Evolutionary conservation across 176 grass and related monocot species (phyloP).

Genomic region (Eleusine indica): DNA sequence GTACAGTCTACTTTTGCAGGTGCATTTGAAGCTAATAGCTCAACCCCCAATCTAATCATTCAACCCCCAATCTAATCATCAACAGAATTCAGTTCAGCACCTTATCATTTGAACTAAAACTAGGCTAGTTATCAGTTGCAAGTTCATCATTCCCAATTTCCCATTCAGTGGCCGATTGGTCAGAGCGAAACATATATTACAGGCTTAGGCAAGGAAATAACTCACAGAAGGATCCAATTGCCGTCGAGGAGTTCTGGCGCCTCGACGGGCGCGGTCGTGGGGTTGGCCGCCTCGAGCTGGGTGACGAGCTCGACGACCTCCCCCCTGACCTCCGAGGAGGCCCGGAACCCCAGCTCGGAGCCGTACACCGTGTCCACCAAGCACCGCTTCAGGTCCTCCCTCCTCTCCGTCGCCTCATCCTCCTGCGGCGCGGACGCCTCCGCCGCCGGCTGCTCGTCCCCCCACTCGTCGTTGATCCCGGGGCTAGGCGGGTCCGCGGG

Average conservation of each 20-base stretch:
- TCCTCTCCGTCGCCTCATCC: conserved; percentile 43
- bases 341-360: conserved; percentile 72
- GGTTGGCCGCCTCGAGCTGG: conserved; percentile 82
- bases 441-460: background rate
- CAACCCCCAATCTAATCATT: background rate
- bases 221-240: conserved; percentile 95
- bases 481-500: conserved; percentile 59
- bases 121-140: background rate
- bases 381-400: conserved; percentile 77
- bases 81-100: background rate
- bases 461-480: conserved; percentile 68
- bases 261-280: conserved; percentile 60
- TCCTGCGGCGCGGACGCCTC: background rate
- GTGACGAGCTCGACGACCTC: conserved; percentile 86
- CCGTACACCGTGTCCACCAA: conserved; percentile 80
- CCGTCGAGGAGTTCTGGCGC: conserved; percentile 74
- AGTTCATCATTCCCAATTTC: background rate
- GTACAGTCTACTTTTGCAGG: background rate
- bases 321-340: conserved; percentile 76
- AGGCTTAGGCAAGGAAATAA: background rate
- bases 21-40: background rate
- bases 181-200: background rate
- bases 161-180: background rate
- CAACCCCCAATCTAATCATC: background rate
- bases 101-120: conserved; percentile 11